phyloP scores from a whole-genome alignment of 2,329 filamentous ascomycete genomes.

The Blastomyces parvus region DNA sequence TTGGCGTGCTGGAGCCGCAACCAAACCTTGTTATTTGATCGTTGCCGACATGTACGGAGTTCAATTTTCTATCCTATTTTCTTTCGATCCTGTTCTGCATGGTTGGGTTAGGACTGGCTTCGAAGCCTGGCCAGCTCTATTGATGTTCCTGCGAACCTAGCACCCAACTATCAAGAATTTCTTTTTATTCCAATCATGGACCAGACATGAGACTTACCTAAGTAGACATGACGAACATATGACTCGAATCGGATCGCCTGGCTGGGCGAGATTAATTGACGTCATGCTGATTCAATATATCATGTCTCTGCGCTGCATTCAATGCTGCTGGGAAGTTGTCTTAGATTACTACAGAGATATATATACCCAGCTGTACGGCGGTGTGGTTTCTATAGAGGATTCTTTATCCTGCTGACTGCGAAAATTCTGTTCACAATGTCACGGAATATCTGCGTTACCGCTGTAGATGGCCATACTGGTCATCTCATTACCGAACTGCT shows the following conservation, averaged over 20 bases:
- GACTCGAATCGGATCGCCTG: not conserved
- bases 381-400: not conserved
- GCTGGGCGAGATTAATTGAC: not conserved
- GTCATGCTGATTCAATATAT: not conserved
- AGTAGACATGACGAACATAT: not conserved
- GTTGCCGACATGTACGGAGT: no score
- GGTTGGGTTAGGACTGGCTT: not conserved
- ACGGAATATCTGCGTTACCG: constrained; percentile 42
- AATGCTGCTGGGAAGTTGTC: not conserved
- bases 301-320: not conserved
- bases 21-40: not conserved
- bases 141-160: not conserved
- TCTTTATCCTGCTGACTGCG: not conserved
- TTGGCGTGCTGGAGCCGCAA: not conserved
- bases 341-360: no score
- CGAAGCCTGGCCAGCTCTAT: not conserved
- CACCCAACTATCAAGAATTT: not conserved
- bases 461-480: constrained; percentile 44
- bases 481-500: constrained; percentile 44
- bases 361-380: not conserved
- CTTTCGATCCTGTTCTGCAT: not conserved
- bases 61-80: not conserved
- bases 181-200: not conserved
- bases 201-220: not conserved
- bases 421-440: constrained; percentile 27